Conservation (phyloP, 2,329 filamentous ascomycete genomes). For the Fusarium sp. region DNA sequence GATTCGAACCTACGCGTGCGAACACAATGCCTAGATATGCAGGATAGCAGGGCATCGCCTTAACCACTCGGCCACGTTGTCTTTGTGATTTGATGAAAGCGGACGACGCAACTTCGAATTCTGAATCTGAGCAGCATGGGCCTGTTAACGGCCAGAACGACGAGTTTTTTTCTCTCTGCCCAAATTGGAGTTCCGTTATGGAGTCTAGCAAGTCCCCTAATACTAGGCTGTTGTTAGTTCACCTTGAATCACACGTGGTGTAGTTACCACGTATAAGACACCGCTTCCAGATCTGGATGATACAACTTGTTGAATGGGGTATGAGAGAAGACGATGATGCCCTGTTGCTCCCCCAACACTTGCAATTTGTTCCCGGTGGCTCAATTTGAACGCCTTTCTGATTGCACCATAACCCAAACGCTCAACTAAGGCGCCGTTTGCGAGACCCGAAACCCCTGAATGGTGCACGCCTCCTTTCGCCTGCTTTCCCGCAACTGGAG, state of each 20-base stretch:
- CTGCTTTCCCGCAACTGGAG: not conserved
- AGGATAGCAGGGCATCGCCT: not conserved
- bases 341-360: not conserved
- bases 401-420: not conserved
- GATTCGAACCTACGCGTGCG: not conserved
- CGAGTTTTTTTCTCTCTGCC: not conserved
- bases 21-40: not conserved
- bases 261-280: not conserved
- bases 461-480: not conserved
- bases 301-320: not conserved
- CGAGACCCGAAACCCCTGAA: not conserved
- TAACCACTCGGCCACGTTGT: not conserved
- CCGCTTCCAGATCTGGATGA: not conserved
- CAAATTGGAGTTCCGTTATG: not conserved
- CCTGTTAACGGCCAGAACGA: not conserved
- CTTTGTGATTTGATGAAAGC: not conserved
- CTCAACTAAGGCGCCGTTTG: not conserved
- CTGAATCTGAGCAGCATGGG: not conserved
- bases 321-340: not conserved
- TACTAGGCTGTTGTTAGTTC: not conserved
- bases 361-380: not conserved
- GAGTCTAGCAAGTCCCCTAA: not conserved
- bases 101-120: not conserved
- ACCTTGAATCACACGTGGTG: not conserved
- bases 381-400: not conserved